Evolutionary conservation across 805 yeast species (phyloP).

Genomic region (Dipodascus geniculatus): DNA sequence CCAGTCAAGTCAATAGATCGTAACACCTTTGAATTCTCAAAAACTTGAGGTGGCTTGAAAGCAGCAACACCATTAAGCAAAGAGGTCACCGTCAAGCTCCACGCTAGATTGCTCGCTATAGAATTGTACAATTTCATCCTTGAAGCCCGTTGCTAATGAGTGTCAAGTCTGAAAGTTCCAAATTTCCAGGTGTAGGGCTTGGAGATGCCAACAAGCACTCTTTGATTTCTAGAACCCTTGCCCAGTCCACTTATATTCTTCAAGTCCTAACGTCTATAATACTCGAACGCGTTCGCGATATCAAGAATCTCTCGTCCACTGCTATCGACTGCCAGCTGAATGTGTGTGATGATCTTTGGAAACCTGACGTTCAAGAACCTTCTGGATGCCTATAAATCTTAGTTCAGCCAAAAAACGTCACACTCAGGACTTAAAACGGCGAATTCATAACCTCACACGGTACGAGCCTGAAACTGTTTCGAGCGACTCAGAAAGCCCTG

Average conservation of each 20-base stretch:
- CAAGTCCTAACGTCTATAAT: neutral
- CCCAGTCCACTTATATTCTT: neutral
- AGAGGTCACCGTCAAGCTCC: neutral
- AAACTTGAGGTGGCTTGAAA: slow-evolving; percentile 13
- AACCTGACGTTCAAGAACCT: neutral
- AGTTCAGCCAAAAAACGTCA: neutral
- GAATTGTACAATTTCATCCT: neutral
- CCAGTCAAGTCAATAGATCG: slow-evolving; percentile 54
- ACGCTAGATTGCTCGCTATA: neutral
- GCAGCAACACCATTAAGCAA: neutral
- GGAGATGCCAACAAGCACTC: slow-evolving; percentile 1
- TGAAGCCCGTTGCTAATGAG: neutral
- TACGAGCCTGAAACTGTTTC: neutral
- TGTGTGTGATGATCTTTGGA: neutral
- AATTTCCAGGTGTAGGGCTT: no score
- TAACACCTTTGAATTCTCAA: slow-evolving; percentile 47
- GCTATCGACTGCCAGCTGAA: neutral
- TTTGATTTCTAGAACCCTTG: neutral
- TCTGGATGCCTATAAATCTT: neutral
- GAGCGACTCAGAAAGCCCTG: neutral
- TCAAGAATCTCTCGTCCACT: neutral
- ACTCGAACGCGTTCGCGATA: neutral
- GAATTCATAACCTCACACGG: neutral
- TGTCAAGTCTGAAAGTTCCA: no score
- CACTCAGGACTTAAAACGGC: neutral